Base-by-base conservation (phyloP, 2,329 filamentous ascomycete genomes). In the Aureobasidium sp. region DNA sequence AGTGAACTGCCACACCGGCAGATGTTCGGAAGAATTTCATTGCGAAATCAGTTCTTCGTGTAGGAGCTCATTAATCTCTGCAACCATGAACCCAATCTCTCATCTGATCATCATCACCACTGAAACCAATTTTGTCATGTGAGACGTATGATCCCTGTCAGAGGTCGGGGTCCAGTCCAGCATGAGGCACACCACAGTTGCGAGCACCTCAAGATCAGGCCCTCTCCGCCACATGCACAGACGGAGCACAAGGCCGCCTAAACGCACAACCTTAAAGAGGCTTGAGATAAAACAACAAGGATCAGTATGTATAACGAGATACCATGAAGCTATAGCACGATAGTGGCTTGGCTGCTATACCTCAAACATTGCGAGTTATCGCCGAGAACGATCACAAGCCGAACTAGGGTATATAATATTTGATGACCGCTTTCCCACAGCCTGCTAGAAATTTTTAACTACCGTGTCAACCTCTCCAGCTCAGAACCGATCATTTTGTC, bases 301-400 rank as follows among this genome's bases (percentile, higher is more conserved):
- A 41, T 1, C n/a, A 34, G 34, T 12, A 36, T 36, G 37, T 15
- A 27, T 43, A 29, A 17, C 7, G 27, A n/a, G 34, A 24, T 9
- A 20, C 7, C 20, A 43, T n/a, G 26, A 13, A 55, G 24, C 24
- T 32, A 55, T 44, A 41, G 2, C 52, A 15, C 7, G 17, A 5
- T n/a, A 20, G 36, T n/a, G 37, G 52, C 36, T 24, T 32, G n/a
- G 52, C 1, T 75, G 72, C 0, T 72, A 71, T 0, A 83, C 78
- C 34, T 68, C 64, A 43, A 70, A 70, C 62, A 61, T 43, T 27
- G 56, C 26, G 29, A 20, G 1, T 57, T 36, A 24, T n/a, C 29
- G 27, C 53, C 41, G 53, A 57, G 10, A 26, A 2, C n/a, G 6
- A n/a, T 26, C 41, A 26, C n/a, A 29, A 27, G n/a, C 36, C 41